A percentile compares a stretch with the other conserved stretches of the same genome.
phyloP scores from a whole-genome alignment of 2,329 filamentous ascomycete species.

The Mollisia scopiformis region DNA sequence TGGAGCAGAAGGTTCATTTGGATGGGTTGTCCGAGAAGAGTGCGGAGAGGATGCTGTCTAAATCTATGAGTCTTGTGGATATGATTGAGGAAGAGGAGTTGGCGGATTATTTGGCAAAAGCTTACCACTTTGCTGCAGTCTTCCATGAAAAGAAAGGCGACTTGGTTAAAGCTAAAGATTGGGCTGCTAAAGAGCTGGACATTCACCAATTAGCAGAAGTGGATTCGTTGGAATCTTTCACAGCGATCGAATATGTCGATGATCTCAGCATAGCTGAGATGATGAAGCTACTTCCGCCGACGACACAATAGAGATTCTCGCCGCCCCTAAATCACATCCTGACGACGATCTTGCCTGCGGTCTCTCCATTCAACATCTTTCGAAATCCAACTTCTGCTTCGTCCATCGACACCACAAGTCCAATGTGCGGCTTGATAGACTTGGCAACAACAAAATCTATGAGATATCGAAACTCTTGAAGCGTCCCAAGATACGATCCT shows the following conservation, averaged over 20 bases:
- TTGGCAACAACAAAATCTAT: constrained; percentile 26
- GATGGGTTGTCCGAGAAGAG: constrained; percentile 12
- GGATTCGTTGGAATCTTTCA: constrained; percentile 26
- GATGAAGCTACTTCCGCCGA: background rate
- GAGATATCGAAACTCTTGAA: constrained; percentile 24
- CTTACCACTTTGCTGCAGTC: constrained; percentile 29
- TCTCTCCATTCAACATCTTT: constrained; percentile 23
- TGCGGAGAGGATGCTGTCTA: constrained; percentile 19
- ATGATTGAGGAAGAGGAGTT: constrained; percentile 31
- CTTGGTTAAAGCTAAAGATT: constrained; percentile 22
- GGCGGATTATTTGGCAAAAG: constrained; percentile 31
- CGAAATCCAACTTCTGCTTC: constrained; percentile 22
- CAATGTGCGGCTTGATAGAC: constrained; percentile 25
- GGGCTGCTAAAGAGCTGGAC: constrained; percentile 29
- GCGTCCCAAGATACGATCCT: constrained; percentile 24
- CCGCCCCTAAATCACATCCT: constrained; percentile 5
- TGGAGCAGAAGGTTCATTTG: constrained; percentile 36
- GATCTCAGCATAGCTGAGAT: background rate
- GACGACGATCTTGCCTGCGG: constrained; percentile 27
- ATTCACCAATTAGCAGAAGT: constrained; percentile 24
- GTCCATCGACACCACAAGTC: constrained; percentile 22
- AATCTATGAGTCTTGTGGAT: constrained; percentile 23
- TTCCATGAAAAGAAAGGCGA: constrained; percentile 24
- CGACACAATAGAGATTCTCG: background rate
- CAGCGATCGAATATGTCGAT: background rate